A percentile compares a stretch with the other conserved stretches of the same genome.
Evolutionary conservation across 208 protist genomes (phyloP).

Genomic region (Crithidia thermophila): DNA sequence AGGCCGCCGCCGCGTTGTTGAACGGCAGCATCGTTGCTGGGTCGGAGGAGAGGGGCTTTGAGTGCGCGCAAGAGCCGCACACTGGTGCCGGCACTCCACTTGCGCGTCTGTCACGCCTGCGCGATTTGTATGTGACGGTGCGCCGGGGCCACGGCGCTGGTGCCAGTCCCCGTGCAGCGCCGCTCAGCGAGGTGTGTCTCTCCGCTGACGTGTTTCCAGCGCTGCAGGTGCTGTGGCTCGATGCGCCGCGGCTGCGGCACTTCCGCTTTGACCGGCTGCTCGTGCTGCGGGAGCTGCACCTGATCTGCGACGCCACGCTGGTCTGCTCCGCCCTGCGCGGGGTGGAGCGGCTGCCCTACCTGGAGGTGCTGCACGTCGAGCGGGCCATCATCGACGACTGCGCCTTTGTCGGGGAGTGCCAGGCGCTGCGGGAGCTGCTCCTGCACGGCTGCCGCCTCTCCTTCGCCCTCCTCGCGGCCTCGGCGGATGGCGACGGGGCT

Average conservation of each 20-base stretch:
- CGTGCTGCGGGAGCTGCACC: conserved; percentile 54
- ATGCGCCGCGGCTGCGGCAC: conserved; percentile 38
- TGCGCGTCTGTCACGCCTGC: conserved; percentile 15
- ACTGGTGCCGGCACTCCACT: not conserved
- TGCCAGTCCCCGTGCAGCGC: not conserved
- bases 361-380: conserved; percentile 67
- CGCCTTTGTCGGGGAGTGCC: conserved; percentile 44
- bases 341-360: conserved; percentile 42
- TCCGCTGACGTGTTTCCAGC: conserved; percentile 23
- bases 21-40: not conserved
- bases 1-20: conserved; percentile 13
- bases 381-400: conserved; percentile 41
- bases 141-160: conserved; percentile 9
- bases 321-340: conserved; percentile 37
- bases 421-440: conserved; percentile 42
- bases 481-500: conserved; percentile 1
- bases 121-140: conserved; percentile 38
- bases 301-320: conserved; percentile 47
- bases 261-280: conserved; percentile 16
- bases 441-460: conserved; percentile 61
- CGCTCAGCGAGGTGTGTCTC: conserved; percentile 20
- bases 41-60: not conserved
- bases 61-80: not conserved
- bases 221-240: conserved; percentile 65
- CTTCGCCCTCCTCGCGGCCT: not conserved